Conservation (phyloP, 805 yeast species). For the Cyberlindnera maritima region DNA sequence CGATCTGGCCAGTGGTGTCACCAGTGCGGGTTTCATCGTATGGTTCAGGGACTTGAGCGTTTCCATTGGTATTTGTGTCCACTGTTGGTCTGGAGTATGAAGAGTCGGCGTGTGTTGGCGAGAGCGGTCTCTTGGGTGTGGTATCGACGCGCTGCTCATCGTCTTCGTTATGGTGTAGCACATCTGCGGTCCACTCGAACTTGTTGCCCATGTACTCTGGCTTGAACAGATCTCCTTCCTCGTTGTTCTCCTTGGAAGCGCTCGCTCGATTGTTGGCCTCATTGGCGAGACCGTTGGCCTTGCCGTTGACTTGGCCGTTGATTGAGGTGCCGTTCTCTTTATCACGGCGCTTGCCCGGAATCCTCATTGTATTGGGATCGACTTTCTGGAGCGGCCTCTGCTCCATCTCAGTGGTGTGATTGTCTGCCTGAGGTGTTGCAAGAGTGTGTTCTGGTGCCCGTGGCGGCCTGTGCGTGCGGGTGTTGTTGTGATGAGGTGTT, state of each 20-base stretch:
- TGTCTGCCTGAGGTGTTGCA: not conserved
- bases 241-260: slow-evolving; percentile 4
- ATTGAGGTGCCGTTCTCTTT: not conserved
- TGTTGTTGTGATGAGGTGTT: not conserved
- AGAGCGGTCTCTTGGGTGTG: slow-evolving; percentile 1
- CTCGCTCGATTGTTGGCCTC: not conserved
- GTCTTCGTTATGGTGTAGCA: slow-evolving; percentile 12
- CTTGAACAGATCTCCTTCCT: slow-evolving; percentile 15
- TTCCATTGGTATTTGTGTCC: not conserved
- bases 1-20: not conserved
- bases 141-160: slow-evolving; percentile 9
- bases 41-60: not conserved
- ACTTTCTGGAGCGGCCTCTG: not conserved
- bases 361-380: not conserved
- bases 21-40: not conserved
- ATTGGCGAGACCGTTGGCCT: no score
- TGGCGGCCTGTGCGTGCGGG: no score
- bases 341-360: not conserved
- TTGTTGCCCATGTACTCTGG: slow-evolving; percentile 15
- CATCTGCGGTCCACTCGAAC: slow-evolving; percentile 13
- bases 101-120: slow-evolving; percentile 1
- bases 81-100: no score
- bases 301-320: no score
- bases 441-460: not conserved
- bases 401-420: not conserved